phyloP scores from a whole-genome alignment of 2,329 filamentous ascomycete genomes.

The Penicillium sp. region DNA sequence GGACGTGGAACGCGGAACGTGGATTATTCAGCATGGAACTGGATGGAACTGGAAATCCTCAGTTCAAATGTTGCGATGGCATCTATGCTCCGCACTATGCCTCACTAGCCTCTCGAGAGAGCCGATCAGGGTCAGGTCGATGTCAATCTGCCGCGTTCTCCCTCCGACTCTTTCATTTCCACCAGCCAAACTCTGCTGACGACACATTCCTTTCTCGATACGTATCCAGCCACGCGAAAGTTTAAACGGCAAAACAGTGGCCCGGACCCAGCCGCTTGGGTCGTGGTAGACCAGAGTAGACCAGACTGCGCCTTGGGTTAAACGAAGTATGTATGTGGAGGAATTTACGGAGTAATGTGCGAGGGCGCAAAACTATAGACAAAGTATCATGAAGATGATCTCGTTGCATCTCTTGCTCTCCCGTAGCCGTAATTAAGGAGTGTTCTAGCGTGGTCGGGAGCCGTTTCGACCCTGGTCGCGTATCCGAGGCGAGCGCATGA shows the following conservation, averaged over 20 bases:
- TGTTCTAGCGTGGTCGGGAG: background rate
- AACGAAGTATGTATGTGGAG: background rate
- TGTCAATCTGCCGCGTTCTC: background rate
- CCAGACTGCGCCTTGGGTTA: background rate
- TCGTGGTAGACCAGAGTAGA: background rate
- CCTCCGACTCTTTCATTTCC: conserved; percentile 13
- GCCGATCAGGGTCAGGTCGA: background rate
- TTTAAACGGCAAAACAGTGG: background rate
- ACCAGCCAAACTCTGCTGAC: conserved; percentile 14
- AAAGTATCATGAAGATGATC: background rate
- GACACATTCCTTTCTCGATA: conserved; percentile 10
- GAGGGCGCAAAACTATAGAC: background rate
- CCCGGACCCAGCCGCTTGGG: background rate
- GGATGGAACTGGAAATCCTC: background rate
- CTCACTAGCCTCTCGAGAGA: background rate
- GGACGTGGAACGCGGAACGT: background rate
- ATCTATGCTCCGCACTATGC: background rate
- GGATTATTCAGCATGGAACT: background rate
- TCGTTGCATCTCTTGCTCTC: background rate
- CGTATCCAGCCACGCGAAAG: background rate
- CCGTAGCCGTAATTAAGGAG: background rate
- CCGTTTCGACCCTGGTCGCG: background rate
- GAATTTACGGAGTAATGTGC: background rate
- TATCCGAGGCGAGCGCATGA: background rate
- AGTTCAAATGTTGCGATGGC: too few relatives aligned